phyloP scores from a whole-genome alignment of 1,284 basidiomycete species.

The Grifola frondosa region DNA sequence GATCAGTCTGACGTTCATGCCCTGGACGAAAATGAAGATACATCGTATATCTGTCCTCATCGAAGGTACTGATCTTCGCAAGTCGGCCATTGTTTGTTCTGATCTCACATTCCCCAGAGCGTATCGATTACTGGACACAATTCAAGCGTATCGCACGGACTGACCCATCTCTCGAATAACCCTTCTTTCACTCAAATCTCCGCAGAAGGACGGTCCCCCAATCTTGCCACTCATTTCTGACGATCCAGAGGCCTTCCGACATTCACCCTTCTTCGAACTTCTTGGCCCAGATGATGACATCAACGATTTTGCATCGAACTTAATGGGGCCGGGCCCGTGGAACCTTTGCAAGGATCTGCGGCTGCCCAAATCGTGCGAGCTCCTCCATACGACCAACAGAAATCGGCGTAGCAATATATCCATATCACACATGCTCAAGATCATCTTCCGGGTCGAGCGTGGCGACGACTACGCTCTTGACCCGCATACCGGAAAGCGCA shows the following conservation, averaged over 20 bases:
- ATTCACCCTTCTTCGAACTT: constrained; percentile 53
- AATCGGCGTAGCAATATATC: constrained; percentile 81
- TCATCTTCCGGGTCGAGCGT: constrained; percentile 83
- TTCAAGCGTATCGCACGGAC: constrained; percentile 74
- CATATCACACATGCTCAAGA: constrained; percentile 80
- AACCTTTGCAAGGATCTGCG: constrained; percentile 54
- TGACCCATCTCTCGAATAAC: constrained; percentile 69
- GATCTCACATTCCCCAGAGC: constrained; percentile 47
- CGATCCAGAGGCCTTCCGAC: constrained; percentile 50
- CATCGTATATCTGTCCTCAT: constrained; percentile 77
- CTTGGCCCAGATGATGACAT: constrained; percentile 44
- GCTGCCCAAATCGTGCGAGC: constrained; percentile 54
- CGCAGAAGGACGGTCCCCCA: constrained; percentile 44
- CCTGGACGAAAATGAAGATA: constrained; percentile 83
- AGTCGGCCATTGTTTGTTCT: not conserved
- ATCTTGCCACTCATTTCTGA: constrained; percentile 71
- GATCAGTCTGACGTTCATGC: constrained; percentile 81
- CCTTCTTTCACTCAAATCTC: constrained; percentile 68
- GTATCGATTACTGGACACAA: constrained; percentile 76
- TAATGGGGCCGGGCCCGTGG: constrained; percentile 80
- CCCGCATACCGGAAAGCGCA: constrained; percentile 66
- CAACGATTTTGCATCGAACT: constrained; percentile 54
- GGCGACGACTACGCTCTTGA: constrained; percentile 71
- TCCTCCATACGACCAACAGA: constrained; percentile 80
- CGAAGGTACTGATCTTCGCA: constrained; percentile 59